Evolutionary conservation across 805 yeast species (phyloP).

Genomic region (Candida endomychidarum): DNA sequence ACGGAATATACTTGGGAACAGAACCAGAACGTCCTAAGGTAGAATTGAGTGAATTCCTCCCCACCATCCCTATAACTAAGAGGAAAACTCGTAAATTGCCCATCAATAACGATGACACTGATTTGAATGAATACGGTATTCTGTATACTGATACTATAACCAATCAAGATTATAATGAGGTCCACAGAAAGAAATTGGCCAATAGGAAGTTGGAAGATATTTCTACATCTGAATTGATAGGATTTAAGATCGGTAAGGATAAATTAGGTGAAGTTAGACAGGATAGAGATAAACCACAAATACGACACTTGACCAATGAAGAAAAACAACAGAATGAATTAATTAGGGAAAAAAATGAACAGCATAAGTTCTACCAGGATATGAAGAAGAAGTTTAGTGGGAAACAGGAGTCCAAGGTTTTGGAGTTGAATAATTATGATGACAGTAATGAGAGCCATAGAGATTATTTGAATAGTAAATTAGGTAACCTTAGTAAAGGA

Average conservation of each 20-base stretch:
- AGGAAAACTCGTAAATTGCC: constrained; percentile 31
- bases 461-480: constrained; percentile 23
- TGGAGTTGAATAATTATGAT: constrained; percentile 37
- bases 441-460: constrained; percentile 24
- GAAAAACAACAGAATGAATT: constrained; percentile 27
- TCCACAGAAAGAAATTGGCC: constrained; percentile 19
- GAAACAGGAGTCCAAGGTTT: constrained; percentile 18
- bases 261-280: constrained; percentile 10
- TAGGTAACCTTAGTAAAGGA: constrained; percentile 15
- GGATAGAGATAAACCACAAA: background rate
- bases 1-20: constrained; percentile 41
- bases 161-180: constrained; percentile 27
- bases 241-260: constrained; percentile 36
- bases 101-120: constrained; percentile 28
- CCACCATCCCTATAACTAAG: constrained; percentile 16
- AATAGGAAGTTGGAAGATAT: constrained; percentile 24
- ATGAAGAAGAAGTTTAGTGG: constrained; percentile 30
- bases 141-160: constrained; percentile 29
- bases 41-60: constrained; percentile 24
- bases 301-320: constrained; percentile 23
- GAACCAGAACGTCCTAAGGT: constrained; percentile 14
- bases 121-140: constrained; percentile 41
- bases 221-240: constrained; percentile 30
- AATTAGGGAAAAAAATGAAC: constrained; percentile 25
- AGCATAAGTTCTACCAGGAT: constrained; percentile 27